phyloP scores from a whole-genome alignment of 768 basidiomycete genomes.

The Mycena belliarum region DNA sequence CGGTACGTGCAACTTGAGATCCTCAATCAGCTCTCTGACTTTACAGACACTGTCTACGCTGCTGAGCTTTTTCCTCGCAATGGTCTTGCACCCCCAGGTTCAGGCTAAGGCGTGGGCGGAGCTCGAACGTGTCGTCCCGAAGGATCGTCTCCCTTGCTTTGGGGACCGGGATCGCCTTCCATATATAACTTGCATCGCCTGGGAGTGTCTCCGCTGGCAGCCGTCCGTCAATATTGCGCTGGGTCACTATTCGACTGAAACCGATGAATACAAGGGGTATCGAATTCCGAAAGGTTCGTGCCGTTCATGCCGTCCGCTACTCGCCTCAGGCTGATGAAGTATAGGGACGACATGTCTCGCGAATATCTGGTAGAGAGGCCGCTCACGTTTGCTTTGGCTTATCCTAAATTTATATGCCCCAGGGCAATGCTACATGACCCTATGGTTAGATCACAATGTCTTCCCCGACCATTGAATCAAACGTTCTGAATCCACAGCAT shows the following conservation, averaged over 20 bases:
- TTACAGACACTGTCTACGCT: slow-evolving; percentile 35
- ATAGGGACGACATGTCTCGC: slow-evolving; percentile 14
- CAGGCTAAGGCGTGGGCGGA: slow-evolving; percentile 33
- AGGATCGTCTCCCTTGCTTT: slow-evolving; percentile 22
- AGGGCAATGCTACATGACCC: slow-evolving; percentile 58
- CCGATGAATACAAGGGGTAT: slow-evolving; percentile 46
- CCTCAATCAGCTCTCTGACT: not conserved
- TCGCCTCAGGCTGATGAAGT: not conserved
- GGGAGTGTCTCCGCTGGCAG: slow-evolving; percentile 37
- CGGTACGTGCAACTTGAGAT: slow-evolving; percentile 28
- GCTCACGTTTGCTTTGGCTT: not conserved
- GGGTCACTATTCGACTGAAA: slow-evolving; percentile 27
- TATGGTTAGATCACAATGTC: not conserved
- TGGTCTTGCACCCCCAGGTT: slow-evolving; percentile 37
- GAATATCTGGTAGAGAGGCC: not conserved
- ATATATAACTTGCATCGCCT: slow-evolving; percentile 43
- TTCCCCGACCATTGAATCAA: not conserved
- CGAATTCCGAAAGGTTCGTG: slow-evolving; percentile 45
- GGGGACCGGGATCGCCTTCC: slow-evolving; percentile 33
- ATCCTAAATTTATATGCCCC: no score
- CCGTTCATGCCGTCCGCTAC: slow-evolving; percentile 23
- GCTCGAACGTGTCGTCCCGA: slow-evolving; percentile 31
- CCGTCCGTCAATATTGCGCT: slow-evolving; percentile 9
- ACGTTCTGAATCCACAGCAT: not conserved
- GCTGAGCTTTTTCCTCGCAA: slow-evolving; percentile 36